These are phyloP conservation scores for Diddensiella santjacobensis DNA, from an alignment of 805 yeast species.

Conservation along the genomic window DNA sequence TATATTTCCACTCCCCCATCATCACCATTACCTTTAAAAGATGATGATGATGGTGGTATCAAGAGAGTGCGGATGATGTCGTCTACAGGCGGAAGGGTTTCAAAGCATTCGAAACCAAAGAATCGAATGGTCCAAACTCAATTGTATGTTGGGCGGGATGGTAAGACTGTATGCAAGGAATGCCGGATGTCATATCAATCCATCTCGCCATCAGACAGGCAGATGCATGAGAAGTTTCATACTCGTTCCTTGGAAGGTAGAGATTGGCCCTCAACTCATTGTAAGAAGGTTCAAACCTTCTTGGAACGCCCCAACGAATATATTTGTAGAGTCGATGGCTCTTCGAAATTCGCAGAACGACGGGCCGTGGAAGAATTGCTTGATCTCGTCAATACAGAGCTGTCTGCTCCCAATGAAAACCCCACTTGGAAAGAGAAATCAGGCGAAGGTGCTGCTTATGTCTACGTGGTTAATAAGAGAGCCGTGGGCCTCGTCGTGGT, in stretches of 20 bases:
- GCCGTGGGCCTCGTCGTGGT: slow-evolving; percentile 23
- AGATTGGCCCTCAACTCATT: slow-evolving; percentile 31
- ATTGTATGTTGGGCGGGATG: slow-evolving; percentile 17
- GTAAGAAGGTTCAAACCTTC: slow-evolving; percentile 1
- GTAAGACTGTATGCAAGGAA: slow-evolving; percentile 38
- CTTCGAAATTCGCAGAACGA: slow-evolving; percentile 23
- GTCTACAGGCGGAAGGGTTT: neutral
- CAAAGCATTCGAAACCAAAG: neutral
- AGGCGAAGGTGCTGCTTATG: slow-evolving; percentile 36
- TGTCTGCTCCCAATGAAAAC: slow-evolving; percentile 46
- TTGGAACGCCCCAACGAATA: slow-evolving; percentile 6
- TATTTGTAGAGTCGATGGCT: slow-evolving; percentile 30
- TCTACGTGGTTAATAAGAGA: slow-evolving; percentile 34
- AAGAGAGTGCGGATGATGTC: too few species aligned
- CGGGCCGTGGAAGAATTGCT: slow-evolving; percentile 35
- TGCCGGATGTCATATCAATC: slow-evolving; percentile 54
- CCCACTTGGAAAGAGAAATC: slow-evolving; percentile 18
- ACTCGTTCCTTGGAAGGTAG: slow-evolving; percentile 41
- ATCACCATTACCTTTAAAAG: too few species aligned
- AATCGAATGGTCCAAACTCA: slow-evolving; percentile 18
- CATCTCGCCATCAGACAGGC: slow-evolving; percentile 39
- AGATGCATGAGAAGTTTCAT: slow-evolving; percentile 49
- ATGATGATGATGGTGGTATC: too few species aligned
- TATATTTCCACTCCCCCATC: too few species aligned
- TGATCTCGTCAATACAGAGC: slow-evolving; percentile 46